Evolutionary conservation across 345 rosid species (phyloP), one percentile per base, ranked within the genome.

Genomic region (Balakata baccata): DNA sequence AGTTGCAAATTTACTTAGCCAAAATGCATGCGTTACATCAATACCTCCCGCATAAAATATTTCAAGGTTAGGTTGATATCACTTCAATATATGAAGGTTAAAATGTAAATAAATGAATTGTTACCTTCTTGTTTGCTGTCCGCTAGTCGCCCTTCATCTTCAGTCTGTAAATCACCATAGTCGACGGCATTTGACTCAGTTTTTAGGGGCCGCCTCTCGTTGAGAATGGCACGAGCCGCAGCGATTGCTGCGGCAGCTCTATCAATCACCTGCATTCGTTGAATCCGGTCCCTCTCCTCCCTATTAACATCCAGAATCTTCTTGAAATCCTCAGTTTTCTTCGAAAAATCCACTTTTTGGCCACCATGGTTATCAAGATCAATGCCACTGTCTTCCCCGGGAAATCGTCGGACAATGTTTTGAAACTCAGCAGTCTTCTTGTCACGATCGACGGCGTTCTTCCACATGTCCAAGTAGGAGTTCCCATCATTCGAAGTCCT

Each of bases 401-500:
- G 51, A n/a, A 74, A 60, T 43, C 68, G 76, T 49, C 74, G 89
- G 5, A 83, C 84, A 5, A 92, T 81, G 43, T 76, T 86, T 68
- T 87, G 83, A 68, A 92, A 89, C 64, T 88, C 96, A 11, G 64
- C 73, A 18, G 88, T 86, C 85, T 88, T 89, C 85, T 85, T 81
- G 71, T 89, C 91, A 43, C 93, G 88, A 45, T 90, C 94, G 53
- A 80, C 81, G 10, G 98, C 94, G 74, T 78, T 94, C 81, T 71
- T 86, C 98, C 98, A 90, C 94, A 89, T 92, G 75, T 83, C 78
- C 49, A 94, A 86, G 78, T 94, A 94, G 17, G 98, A 90, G 47
- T 84, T 85, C 4, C 76, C 85, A 25, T 79, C 87, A 29, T 75
- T 86, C 3, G 86, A 78, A 75, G 69, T 91, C 82, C 86, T 78